These are phyloP conservation scores for Zygosaccharomyces rouxii DNA, from an alignment of 805 yeast species.

Conservation along the genomic window DNA sequence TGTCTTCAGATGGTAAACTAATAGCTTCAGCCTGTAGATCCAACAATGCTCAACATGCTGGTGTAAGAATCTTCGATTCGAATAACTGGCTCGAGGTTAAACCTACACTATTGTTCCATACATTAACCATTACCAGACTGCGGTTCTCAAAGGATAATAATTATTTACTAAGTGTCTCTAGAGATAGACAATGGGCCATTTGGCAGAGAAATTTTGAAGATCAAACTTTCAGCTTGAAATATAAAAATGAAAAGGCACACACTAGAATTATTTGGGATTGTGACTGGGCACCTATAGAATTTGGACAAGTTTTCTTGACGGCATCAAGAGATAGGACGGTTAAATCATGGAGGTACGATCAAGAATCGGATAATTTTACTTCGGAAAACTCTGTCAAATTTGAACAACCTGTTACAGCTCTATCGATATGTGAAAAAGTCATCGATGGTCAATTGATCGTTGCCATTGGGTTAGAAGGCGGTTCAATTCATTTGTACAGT, in stretches of 20 bases:
- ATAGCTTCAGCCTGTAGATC: conserved; percentile 93
- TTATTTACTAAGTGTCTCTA: conserved; percentile 69
- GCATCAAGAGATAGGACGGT: conserved; percentile 82
- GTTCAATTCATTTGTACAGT: conserved; percentile 47
- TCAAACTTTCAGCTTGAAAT: conserved; percentile 39
- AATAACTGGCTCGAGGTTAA: conserved; percentile 57
- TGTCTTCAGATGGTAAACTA: conserved; percentile 54
- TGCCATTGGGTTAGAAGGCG: conserved; percentile 70
- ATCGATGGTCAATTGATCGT: conserved; percentile 37
- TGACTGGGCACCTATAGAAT: conserved; percentile 66
- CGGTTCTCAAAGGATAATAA: conserved; percentile 66
- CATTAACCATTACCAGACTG: conserved; percentile 78
- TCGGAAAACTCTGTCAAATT: conserved; percentile 43
- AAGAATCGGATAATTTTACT: conserved; percentile 37
- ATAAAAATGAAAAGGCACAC: conserved; percentile 68
- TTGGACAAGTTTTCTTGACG: conserved; percentile 59
- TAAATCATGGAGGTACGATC: conserved; percentile 60
- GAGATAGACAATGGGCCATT: conserved; percentile 81
- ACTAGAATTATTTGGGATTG: conserved; percentile 93
- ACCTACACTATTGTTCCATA: conserved; percentile 61
- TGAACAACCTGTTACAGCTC: conserved; percentile 59
- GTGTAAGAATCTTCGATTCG: conserved; percentile 67
- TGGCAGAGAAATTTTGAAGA: conserved; percentile 50
- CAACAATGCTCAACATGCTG: conserved; percentile 79
- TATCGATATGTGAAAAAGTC: conserved; percentile 43